These are phyloP conservation scores for Polysphondylium violaceum DNA, from an alignment of 78 protist species.

Conservation along the genomic window DNA sequence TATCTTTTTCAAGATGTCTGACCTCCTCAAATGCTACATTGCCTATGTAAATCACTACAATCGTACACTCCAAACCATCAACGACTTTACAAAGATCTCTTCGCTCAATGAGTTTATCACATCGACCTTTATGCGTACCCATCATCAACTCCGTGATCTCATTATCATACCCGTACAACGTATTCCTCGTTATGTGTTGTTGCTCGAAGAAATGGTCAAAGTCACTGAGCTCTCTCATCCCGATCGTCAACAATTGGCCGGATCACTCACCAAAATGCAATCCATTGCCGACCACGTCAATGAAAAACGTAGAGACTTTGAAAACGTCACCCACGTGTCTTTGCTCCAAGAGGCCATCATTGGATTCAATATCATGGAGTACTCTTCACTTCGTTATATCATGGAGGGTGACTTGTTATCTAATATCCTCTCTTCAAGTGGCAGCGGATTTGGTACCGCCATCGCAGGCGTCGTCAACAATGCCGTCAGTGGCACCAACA, in stretches of 20 bases:
- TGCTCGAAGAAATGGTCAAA: constrained; percentile 62
- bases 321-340: constrained; percentile 58
- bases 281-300: constrained; percentile 74
- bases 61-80: constrained; percentile 33
- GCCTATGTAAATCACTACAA: constrained; percentile 74
- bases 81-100: constrained; percentile 39
- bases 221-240: constrained; percentile 58
- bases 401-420: constrained; percentile 71
- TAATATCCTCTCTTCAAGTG: constrained; percentile 6
- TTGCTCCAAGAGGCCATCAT: constrained; percentile 64
- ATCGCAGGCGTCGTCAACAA: constrained; percentile 44
- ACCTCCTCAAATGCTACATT: constrained; percentile 63
- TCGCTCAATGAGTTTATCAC: constrained; percentile 18
- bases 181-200: constrained; percentile 69
- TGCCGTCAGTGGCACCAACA: constrained; percentile 21
- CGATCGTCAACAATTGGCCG: constrained; percentile 20
- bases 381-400: constrained; percentile 66
- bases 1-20: constrained; percentile 71
- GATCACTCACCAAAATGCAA: constrained; percentile 61
- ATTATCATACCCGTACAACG: constrained; percentile 75
- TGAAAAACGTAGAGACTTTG: constrained; percentile 78
- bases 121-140: constrained; percentile 25
- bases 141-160: constrained; percentile 68
- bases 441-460: constrained; percentile 32
- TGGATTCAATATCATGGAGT: constrained; percentile 68